Evolutionary conservation across 345 rosid genomes (phyloP), one percentile per base, ranked within the genome.

Genomic region (Lumnitzera racemosa): DNA sequence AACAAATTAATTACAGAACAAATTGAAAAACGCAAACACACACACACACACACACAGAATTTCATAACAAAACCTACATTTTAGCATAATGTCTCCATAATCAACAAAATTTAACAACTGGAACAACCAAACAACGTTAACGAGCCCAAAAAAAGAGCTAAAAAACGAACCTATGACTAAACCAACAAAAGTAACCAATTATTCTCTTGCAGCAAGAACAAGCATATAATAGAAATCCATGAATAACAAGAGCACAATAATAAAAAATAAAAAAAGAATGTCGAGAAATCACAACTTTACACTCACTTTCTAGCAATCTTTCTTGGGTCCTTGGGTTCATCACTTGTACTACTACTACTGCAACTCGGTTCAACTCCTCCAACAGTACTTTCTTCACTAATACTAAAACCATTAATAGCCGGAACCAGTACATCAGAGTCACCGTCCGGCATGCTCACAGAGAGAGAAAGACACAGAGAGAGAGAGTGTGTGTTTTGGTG

Each of bases 271-370:
- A 52, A 49, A 27, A 46, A 25, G 7, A 20, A 20, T 27, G 41
- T 10, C 54, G 54, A 59, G 56, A 3, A 14, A 31, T 2, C 31
- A 11, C 65, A 66, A 50, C 12, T 51, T 54, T 23, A 17, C 71
- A 12, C 43, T 36, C 67, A 81, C 85, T 56, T 68, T 58, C 85
- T 70, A 13, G 85, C 80, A 3, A 80, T 80, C 71, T 67, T 83
- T 61, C 82, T 82, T 15, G 90, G 92, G 69, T 88, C 89, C 60
- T 83, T 89, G 59, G 50, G 60, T 9, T 56, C n/a, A 27, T 47
- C 49, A 41, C 52, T 50, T 63, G 56, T 52, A 49, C 25, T 16
- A 46, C 46, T 25, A 13, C 62, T 49, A 49, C 20, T 51, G 7
- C 43, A 36, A 9, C 67, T 55, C 24, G 51, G 2, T 43, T 73